These are phyloP conservation scores for Achaetomium macrosporum DNA, from an alignment of 2,329 filamentous ascomycete species.

Conservation along the genomic window DNA sequence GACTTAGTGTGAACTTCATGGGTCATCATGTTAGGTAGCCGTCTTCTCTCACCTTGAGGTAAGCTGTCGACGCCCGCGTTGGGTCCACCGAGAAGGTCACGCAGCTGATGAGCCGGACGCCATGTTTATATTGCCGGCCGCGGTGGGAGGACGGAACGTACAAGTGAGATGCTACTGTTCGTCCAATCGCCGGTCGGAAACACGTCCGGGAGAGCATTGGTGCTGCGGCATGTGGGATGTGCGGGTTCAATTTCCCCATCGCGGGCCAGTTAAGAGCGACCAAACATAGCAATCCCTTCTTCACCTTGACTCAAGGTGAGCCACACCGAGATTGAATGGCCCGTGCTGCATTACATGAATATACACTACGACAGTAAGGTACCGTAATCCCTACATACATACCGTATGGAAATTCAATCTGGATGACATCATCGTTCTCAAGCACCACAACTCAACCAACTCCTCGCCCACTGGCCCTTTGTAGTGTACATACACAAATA, in stretches of 20 bases:
- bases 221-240: background rate
- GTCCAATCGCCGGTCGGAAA: background rate
- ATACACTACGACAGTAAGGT: too few species aligned
- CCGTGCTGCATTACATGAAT: background rate
- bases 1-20: background rate
- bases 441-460: too few species aligned
- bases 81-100: slow-evolving; percentile 8
- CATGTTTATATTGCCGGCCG: background rate
- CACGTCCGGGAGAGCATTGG: background rate
- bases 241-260: background rate
- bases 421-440: too few species aligned
- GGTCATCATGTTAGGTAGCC: too few species aligned
- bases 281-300: background rate
- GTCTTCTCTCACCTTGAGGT: slow-evolving; percentile 11
- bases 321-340: background rate
- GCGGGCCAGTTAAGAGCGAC: background rate
- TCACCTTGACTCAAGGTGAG: background rate
- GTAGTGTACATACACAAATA: too few species aligned
- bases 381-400: too few species aligned
- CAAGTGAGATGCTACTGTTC: background rate
- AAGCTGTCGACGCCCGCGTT: background rate
- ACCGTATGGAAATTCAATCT: too few species aligned
- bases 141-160: background rate
- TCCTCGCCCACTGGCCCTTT: too few species aligned
- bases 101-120: background rate